Base-by-base conservation (phyloP, 2,329 filamentous ascomycete genomes). In the Lanzia echinophila region DNA sequence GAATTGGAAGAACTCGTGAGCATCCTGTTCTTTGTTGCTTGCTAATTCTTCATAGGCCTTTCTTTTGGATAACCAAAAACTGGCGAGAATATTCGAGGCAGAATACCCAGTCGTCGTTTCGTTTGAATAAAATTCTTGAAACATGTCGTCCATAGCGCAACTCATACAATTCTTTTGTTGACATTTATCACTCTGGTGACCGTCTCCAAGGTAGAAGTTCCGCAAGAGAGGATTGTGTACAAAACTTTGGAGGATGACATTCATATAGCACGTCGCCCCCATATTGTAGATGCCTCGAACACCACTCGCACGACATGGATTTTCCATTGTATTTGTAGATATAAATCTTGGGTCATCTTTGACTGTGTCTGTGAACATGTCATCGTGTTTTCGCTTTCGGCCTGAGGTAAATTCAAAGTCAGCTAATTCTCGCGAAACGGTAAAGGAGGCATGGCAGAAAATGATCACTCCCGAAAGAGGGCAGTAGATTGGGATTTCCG, bases 251-350 rank as follows among this genome's bases (percentile, higher is more conserved):
- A 99, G 77, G 46, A 97, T 90, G 31, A 96, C 92, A 63, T 94
- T 95, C 79, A 97, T 92, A 71, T 96, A 99, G 74, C 92, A 99
- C 11, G 94, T 97, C 55, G 95, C 90, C n/a, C 92, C 94, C 69
- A 96, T 92, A 67, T 97, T 99, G 71, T 95, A 96, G 57, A 99
- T 86, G 32, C 92, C 92, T 34, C 94, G 84, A 38, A 96, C 81
- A 10, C 94, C 92, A 61, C 87, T 90, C 17, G 90, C 90, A 54
- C 88, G 84, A 67, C 92, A 96, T 12, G 90, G 87, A 6, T 88
- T 85, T 54, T 84, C 81, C 28, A 81, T 85, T 12, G 90, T 91
- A 67, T 96, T 95, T 56, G 78, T 78, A 39, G 83, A 79, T 59
- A 96, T 86, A 63, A 88, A 90, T 53, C 82, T 78, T 54, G 89